Evolutionary conservation across 2,329 filamentous ascomycete species (phyloP).

Genomic region (Metarhizium album): DNA sequence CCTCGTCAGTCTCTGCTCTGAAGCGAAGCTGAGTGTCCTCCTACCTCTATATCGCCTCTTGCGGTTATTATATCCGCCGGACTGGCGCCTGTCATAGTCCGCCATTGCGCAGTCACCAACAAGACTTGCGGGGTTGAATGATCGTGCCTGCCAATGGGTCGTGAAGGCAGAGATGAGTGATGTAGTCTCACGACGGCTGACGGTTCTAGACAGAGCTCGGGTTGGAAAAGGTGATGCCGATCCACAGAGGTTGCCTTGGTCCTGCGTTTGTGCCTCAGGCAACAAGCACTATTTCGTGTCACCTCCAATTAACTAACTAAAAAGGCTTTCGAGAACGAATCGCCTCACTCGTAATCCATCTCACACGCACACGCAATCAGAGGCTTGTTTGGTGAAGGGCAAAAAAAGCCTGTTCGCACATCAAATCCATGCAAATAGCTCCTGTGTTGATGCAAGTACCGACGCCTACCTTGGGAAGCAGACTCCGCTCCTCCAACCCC

Average conservation of each 20-base stretch:
- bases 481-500: background rate
- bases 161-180: background rate
- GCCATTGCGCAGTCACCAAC: conserved; percentile 27
- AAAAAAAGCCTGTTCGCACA: no score
- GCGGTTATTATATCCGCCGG: conserved; percentile 47
- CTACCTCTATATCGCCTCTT: conserved; percentile 75
- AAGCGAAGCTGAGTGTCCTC: background rate
- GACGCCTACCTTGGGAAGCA: background rate
- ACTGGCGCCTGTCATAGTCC: conserved; percentile 46
- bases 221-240: background rate
- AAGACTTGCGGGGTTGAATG: background rate
- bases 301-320: no score
- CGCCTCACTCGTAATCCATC: no score
- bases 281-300: no score
- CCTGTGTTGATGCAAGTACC: background rate
- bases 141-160: conserved; percentile 1
- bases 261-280: conserved; percentile 2
- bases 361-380: no score
- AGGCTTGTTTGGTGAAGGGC: no score
- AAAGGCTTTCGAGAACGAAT: no score
- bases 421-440: background rate
- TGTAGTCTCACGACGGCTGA: background rate
- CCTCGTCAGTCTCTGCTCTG: conserved; percentile 3
- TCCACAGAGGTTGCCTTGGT: background rate
- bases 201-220: background rate